Evolutionary conservation across 2,329 filamentous ascomycete species (phyloP), one percentile per base, ranked within the genome.

Genomic region (Hymenoscyphus occultus): DNA sequence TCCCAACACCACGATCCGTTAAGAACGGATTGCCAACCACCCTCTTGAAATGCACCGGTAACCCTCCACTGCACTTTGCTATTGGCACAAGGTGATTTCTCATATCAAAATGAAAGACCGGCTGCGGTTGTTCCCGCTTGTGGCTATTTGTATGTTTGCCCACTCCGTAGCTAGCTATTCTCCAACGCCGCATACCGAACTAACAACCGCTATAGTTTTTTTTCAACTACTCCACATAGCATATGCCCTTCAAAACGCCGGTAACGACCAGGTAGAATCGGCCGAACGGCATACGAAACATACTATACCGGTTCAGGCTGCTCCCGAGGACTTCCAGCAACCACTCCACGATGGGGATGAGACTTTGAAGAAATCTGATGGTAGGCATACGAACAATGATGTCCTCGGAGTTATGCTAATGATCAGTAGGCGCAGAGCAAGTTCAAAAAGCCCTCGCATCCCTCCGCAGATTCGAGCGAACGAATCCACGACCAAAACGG

Each of bases 391-490:
- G 22, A 45, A 32, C 0, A 19, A 12, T n/a, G 16, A 45, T 42
- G 54, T 32, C 4, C 39, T 5, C 39, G 40, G 13, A 62, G 10
- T 51, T 58, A 9, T 66, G 61, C 72, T 75, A 64, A 75, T 42
- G 28, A 16, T 13, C n/a, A 22, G 9, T 64, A 76, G 74, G 73
- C 19, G 66, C 70, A 35, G 74, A 76, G 62, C 67, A 77, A 51
- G 74, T 78, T 13, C 69, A 75, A 3, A 74, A 77, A 69, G 76
- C 77, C n/a, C 71, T 78, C 12, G 61, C 68, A 31, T 72, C 74
- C 62, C 73, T 78, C 40, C 74, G 70, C 32, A 67, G 67, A 64
- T 72, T 74, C 59, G 72, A 76, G 68, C 68, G 68, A 68, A 64
- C 67, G 61, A 70, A 72, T 65, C 71, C 71, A 28, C 70, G 68